Percentiles rank a stretch among this genome's conserved stretches.
phyloP scores from a whole-genome alignment of 176 grass and related monocot genomes.

The Juncus inflexus region DNA sequence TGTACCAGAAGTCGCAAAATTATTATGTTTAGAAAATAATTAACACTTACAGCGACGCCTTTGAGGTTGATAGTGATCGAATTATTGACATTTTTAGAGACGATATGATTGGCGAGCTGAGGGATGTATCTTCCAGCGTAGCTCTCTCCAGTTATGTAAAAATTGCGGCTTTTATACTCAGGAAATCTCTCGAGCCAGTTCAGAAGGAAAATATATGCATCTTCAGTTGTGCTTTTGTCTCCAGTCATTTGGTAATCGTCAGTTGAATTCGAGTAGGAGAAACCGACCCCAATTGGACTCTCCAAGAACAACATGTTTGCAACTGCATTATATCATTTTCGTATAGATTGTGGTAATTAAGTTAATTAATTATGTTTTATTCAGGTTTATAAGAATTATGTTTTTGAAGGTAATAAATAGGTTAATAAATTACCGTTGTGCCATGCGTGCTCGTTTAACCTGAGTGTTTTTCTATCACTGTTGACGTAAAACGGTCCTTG shows the following conservation, averaged over 20 bases:
- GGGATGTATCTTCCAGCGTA: constrained; percentile 33
- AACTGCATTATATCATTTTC: constrained; percentile 26
- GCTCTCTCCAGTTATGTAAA: constrained; percentile 65
- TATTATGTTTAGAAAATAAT: no score
- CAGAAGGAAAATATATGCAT: constrained; percentile 45
- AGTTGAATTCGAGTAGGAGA: constrained; percentile 46
- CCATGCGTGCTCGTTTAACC: constrained; percentile 41
- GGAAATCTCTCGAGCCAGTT: constrained; percentile 67
- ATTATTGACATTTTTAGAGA: no score
- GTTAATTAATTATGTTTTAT: neutral
- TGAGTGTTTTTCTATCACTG: constrained; percentile 53
- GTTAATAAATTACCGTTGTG: constrained; percentile 24
- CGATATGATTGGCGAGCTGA: no score
- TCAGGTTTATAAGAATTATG: neutral
- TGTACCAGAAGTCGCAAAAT: neutral
- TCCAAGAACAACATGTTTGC: constrained; percentile 60
- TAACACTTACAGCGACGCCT: no score
- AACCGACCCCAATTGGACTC: constrained; percentile 53
- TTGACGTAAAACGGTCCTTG: constrained; percentile 46
- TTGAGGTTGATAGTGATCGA: no score
- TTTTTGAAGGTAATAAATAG: neutral
- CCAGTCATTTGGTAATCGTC: constrained; percentile 35
- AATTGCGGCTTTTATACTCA: constrained; percentile 50
- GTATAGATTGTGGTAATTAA: no score
- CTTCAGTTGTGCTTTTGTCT: constrained; percentile 42